Evolutionary conservation across 148 eudicot genomes (phyloP).

Genomic region (Fagopyrum esculentum): DNA sequence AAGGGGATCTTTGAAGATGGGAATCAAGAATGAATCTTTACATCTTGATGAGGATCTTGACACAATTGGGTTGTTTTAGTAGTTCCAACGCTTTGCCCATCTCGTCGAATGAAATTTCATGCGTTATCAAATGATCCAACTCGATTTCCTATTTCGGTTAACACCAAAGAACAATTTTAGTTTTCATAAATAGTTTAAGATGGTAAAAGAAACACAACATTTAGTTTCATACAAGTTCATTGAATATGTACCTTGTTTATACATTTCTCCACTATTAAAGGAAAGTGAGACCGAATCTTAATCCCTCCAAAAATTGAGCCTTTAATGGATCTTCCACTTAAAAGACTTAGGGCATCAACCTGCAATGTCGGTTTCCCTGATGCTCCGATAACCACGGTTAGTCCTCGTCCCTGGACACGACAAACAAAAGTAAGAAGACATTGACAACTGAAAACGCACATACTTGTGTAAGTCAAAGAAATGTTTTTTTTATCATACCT

Average conservation of each 20-base stretch:
- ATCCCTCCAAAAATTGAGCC: constrained; percentile 33
- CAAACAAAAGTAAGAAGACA: neutral
- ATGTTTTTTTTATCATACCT: too few species aligned
- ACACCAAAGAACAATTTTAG: neutral
- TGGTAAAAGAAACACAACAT: neutral
- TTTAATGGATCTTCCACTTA: constrained; percentile 32
- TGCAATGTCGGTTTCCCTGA: constrained; percentile 13
- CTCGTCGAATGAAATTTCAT: constrained; percentile 22
- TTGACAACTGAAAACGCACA: neutral
- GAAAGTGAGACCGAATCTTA: constrained; percentile 36
- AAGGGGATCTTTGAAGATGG: too few species aligned
- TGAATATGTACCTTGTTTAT: constrained; percentile 27
- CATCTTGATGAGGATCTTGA: constrained; percentile 26
- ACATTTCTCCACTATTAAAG: constrained; percentile 29
- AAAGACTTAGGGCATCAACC: constrained; percentile 17
- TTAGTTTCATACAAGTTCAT: neutral
- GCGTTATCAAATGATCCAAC: constrained; percentile 23
- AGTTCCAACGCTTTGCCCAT: constrained; percentile 23
- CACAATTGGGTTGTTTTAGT: constrained; percentile 24
- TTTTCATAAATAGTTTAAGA: neutral
- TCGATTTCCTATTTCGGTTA: constrained; percentile 20
- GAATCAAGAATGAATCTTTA: too few species aligned
- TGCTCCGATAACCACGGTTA: constrained; percentile 25
- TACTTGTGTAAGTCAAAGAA: constrained; percentile 19
- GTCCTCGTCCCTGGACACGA: constrained; percentile 30